Evolutionary conservation across 805 yeast species (phyloP).

Genomic region (Candida silvicultrix): DNA sequence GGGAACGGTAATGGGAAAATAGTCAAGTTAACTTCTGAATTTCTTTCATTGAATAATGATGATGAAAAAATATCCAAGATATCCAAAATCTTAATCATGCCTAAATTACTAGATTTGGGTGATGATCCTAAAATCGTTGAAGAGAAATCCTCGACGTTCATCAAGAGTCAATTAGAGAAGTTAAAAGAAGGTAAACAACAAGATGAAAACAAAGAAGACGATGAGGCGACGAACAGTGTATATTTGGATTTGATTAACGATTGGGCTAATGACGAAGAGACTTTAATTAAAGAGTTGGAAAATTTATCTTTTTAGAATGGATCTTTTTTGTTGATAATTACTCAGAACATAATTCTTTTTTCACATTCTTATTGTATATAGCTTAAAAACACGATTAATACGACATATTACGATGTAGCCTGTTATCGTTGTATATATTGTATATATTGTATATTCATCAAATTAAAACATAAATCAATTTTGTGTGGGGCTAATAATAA

Average conservation of each 20-base stretch:
- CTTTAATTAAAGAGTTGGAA: neutral
- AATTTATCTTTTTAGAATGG: neutral
- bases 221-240: neutral
- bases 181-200: neutral
- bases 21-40: neutral
- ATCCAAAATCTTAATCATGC: slow-evolving; percentile 2
- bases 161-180: neutral
- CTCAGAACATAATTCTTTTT: no score
- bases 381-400: no score
- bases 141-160: neutral
- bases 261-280: slow-evolving; percentile 7
- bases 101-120: slow-evolving; percentile 1
- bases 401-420: no score
- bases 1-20: no score
- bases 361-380: no score
- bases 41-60: neutral
- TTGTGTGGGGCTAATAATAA: neutral
- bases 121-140: neutral
- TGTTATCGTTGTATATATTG: no score
- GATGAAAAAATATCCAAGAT: neutral
- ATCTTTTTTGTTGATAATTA: no score
- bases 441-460: no score
- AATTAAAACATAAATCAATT: no score
- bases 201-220: neutral
- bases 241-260: slow-evolving; percentile 14